Conservation (phyloP, 116 monocot genomes). For the Dioscorea cayenensis region DNA sequence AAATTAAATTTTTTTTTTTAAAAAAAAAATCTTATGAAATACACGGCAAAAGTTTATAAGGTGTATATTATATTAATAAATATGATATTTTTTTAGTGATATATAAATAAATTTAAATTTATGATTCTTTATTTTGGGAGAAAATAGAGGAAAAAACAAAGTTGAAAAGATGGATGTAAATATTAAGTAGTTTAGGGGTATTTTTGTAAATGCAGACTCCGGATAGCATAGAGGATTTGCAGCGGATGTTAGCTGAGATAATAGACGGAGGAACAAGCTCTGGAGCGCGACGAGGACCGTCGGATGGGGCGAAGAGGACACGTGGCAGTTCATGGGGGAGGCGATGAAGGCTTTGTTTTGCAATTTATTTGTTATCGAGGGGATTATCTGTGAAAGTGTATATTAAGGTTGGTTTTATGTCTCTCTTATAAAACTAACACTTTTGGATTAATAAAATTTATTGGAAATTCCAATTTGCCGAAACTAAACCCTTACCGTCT, state of each 20-base stretch:
- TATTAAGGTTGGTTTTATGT: background rate
- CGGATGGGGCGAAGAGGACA: constrained; percentile 1
- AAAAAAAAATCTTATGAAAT: no score
- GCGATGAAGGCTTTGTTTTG: background rate
- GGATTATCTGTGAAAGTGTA: background rate
- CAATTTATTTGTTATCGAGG: background rate
- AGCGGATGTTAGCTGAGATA: constrained; percentile 65
- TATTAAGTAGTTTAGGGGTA: background rate
- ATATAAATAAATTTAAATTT: no score
- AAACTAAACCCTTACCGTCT: background rate
- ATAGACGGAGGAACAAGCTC: background rate
- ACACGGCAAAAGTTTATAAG: no score
- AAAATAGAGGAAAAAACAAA: background rate
- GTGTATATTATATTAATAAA: no score
- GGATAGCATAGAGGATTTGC: constrained; percentile 57
- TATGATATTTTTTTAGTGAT: no score
- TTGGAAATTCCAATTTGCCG: background rate
- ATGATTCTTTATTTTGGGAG: background rate
- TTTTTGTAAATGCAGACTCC: constrained; percentile 27
- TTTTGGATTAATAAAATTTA: background rate
- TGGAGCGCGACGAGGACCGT: constrained; percentile 5
- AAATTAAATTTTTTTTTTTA: no score
- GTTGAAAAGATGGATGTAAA: background rate
- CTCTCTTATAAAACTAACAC: background rate
- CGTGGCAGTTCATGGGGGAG: background rate